These are phyloP conservation scores for Melastoma candidum DNA, from an alignment of 441 rosid species.

Conservation along the genomic window DNA sequence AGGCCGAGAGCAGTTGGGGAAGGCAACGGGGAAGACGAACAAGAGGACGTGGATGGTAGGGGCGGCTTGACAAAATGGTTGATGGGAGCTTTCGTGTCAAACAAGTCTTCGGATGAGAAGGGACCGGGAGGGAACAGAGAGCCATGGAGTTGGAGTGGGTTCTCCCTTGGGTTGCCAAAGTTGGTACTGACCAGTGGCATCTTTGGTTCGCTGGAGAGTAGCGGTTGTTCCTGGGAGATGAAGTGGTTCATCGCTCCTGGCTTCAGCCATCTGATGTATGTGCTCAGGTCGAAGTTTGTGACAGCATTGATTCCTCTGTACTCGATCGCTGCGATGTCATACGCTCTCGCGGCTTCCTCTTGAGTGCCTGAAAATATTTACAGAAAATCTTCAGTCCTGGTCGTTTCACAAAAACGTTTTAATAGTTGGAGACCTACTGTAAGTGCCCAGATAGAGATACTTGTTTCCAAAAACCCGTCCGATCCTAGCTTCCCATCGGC, in stretches of 20 bases:
- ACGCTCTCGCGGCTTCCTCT: constrained; percentile 44
- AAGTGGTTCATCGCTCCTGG: constrained; percentile 24
- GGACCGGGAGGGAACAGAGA: constrained; percentile 16
- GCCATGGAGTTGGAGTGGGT: background rate
- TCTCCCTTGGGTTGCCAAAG: no score
- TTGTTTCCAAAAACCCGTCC: constrained; percentile 19
- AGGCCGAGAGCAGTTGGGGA: no score
- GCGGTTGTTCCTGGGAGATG: background rate
- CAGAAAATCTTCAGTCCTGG: background rate
- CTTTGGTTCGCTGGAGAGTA: constrained; percentile 17
- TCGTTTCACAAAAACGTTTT: background rate
- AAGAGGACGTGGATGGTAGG: no score
- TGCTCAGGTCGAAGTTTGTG: constrained; percentile 53
- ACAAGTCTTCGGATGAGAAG: constrained; percentile 20
- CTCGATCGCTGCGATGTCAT: constrained; percentile 42
- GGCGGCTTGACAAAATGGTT: constrained; percentile 19
- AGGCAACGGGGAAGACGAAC: no score
- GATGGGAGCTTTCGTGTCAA: constrained; percentile 15
- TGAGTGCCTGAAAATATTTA: constrained; percentile 24
- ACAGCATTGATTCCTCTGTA: constrained; percentile 51
- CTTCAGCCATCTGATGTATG: constrained; percentile 48
- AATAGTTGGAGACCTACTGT: constrained; percentile 7
- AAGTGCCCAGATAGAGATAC: constrained; percentile 19
- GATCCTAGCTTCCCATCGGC: constrained; percentile 19
- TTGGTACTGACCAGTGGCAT: constrained; percentile 1